Evolutionary conservation across 1,139 yeast species (phyloP).

Genomic region (Diutina ranongensis): DNA sequence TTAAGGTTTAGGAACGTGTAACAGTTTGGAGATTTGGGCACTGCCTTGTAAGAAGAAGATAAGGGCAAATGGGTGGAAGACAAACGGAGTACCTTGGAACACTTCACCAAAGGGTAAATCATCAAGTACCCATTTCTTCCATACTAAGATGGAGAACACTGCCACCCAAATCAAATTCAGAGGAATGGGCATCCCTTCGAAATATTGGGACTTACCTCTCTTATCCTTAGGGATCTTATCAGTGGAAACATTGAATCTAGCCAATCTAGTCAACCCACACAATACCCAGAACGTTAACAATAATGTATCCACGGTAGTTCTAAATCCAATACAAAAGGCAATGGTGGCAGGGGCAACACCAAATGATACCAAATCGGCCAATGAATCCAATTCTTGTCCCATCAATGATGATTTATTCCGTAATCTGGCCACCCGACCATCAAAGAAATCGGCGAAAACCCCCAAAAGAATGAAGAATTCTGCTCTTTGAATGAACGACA

Average conservation of each 20-base stretch:
- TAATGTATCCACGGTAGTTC: constrained; percentile 69
- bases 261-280: constrained; percentile 88
- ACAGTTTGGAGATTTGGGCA: constrained; percentile 82
- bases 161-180: constrained; percentile 68
- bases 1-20: constrained; percentile 82
- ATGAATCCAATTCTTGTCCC: constrained; percentile 95
- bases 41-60: constrained; percentile 74
- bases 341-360: constrained; percentile 91
- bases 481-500: constrained; percentile 76
- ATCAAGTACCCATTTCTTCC: constrained; percentile 32
- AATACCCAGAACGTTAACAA: constrained; percentile 75
- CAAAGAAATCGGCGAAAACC: constrained; percentile 88
- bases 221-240: constrained; percentile 85
- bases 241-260: constrained; percentile 90
- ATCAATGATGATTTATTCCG: constrained; percentile 84
- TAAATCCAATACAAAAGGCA: constrained; percentile 86
- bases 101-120: constrained; percentile 57
- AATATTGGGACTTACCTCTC: constrained; percentile 67
- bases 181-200: constrained; percentile 96
- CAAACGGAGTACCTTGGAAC: constrained; percentile 44
- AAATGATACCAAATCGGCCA: constrained; percentile 88
- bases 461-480: constrained; percentile 83
- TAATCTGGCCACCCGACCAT: constrained; percentile 93
- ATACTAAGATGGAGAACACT: constrained; percentile 56
- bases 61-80: constrained; percentile 60